Base-by-base conservation (phyloP, 1,139 yeast species). In the Suzukiozyma palmioleophila region DNA sequence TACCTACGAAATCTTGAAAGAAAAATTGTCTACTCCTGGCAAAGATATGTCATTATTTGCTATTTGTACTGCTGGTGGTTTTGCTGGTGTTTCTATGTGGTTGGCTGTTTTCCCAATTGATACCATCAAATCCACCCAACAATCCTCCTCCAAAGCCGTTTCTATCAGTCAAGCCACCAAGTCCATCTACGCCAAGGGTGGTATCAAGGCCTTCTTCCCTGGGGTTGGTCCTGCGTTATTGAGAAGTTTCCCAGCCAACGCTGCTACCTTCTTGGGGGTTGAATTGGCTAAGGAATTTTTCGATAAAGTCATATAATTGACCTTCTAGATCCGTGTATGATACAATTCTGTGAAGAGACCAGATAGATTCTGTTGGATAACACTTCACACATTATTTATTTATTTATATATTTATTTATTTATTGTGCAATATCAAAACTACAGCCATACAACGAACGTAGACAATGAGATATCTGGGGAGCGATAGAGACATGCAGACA, bases 61-160 rank as follows among this genome's bases (percentile, higher is more conserved):
- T 33, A 79, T 92, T 45, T 81, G 89, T 47, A 70, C 86, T 41
- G 95, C 97, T 34, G 97, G 97, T 62, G 97, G 97, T 29, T 75
- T 79, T 59, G 96, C 97, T 2, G 97, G 97, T 57, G 87, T 90
- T 46, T 79, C 95, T 22, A 90, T 90, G 97, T 92, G 98, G 98
- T 66, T 85, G 35, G 88, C 86, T 33, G 95, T 92, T 32, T 92
- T 89, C 87, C 98, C 98, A 34, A 77, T 92, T 39, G 98, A 92
- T 61, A 92, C 97, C 15, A 84, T 92, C 62, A 92, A 92, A 69
- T 87, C 96, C 2, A 81, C 84, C 42, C 79, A 89, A 55, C 86
- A 83, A 48, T 78, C 90, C 7, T 78, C 90, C 21, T 72, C 77
- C 38, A 64, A 69, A 30, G 75, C 67, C 39, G 70, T 77, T 31